These are phyloP conservation scores for Cicer chorassanicum DNA, from an alignment of 306 rosid species.

Conservation along the genomic window DNA sequence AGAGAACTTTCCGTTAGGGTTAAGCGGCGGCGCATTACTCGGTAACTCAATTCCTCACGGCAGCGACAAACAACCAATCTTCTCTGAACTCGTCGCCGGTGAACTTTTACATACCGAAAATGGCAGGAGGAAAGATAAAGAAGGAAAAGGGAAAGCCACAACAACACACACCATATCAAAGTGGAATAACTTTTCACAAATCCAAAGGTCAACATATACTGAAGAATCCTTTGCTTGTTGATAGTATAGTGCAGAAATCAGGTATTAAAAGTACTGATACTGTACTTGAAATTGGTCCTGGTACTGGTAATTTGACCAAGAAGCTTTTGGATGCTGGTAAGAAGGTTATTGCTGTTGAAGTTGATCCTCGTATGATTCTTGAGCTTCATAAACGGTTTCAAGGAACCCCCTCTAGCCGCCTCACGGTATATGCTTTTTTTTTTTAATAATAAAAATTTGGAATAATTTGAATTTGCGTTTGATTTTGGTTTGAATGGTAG, in stretches of 20 bases:
- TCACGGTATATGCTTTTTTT: slow-evolving; percentile 54
- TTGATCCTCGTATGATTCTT: slow-evolving; percentile 95
- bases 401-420: slow-evolving; percentile 74
- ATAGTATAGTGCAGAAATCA: slow-evolving; percentile 52
- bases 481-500: background rate
- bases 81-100: too few species aligned
- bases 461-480: background rate
- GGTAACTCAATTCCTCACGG: too few species aligned
- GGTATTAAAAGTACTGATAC: slow-evolving; percentile 55
- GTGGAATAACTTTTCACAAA: slow-evolving; percentile 57
- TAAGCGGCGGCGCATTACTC: too few species aligned
- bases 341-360: slow-evolving; percentile 78
- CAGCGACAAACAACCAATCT: too few species aligned
- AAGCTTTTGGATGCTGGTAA: slow-evolving; percentile 65
- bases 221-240: slow-evolving; percentile 55
- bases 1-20: too few species aligned
- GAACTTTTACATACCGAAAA: background rate
- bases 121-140: slow-evolving; percentile 56
- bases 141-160: slow-evolving; percentile 52
- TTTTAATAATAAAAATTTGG: too few species aligned
- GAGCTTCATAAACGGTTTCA: slow-evolving; percentile 81
- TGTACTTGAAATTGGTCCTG: slow-evolving; percentile 59
- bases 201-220: slow-evolving; percentile 57
- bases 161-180: slow-evolving; percentile 52
- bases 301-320: slow-evolving; percentile 58